A percentile compares a stretch with the other conserved stretches of the same genome.
phyloP scores from a whole-genome alignment of 2,329 filamentous ascomycete species.

The Paecilomyces variotii region DNA sequence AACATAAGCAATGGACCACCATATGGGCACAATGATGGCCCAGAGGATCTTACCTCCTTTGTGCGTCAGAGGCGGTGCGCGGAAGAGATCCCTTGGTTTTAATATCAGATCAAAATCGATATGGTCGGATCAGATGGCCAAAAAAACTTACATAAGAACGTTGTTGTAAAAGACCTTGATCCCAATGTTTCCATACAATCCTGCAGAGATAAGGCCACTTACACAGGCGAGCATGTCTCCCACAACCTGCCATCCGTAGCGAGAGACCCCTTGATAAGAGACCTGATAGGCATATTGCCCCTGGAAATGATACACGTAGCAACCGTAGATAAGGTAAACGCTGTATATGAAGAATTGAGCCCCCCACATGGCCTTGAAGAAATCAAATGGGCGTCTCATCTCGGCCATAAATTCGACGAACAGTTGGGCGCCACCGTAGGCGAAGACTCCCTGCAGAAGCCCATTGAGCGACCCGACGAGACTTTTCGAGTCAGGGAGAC shows the following conservation, averaged over 20 bases:
- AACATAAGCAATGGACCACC: conserved; percentile 38
- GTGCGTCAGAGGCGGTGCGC: conserved; percentile 30
- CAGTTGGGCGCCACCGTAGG: conserved; percentile 52
- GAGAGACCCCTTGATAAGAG: conserved; percentile 8
- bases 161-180: conserved; percentile 40
- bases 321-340: conserved; percentile 41
- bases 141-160: conserved; percentile 19
- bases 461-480: conserved; percentile 42
- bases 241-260: conserved; percentile 25
- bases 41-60: conserved; percentile 34
- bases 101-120: background rate
- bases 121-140: background rate
- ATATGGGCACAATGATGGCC: conserved; percentile 29
- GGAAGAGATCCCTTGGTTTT: conserved; percentile 30
- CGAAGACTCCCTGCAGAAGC: conserved; percentile 48
- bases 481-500: conserved; percentile 33
- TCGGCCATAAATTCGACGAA: conserved; percentile 52
- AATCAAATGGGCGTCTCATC: conserved; percentile 43
- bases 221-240: conserved; percentile 23
- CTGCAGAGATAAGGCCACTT: conserved; percentile 27
- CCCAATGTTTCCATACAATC: conserved; percentile 35
- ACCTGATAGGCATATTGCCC: conserved; percentile 28
- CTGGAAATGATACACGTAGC: conserved; percentile 41
- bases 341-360: conserved; percentile 43
- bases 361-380: conserved; percentile 40